These are phyloP conservation scores for Pyrenopolyporus hunteri DNA, from an alignment of 495 filamentous ascomycete species.

Conservation along the genomic window DNA sequence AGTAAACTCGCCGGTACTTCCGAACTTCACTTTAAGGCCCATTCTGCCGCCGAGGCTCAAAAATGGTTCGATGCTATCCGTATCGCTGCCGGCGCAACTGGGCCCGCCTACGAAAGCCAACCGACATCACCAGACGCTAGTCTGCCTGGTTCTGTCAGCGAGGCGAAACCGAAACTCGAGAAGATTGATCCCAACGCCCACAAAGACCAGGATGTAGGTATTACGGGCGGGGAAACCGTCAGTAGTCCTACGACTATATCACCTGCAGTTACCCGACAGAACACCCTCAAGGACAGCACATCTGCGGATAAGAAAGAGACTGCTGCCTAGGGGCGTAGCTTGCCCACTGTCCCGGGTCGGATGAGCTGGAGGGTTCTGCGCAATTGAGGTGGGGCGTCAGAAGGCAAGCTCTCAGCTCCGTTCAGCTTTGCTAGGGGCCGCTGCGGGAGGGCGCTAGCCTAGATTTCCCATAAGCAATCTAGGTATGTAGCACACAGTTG, in stretches of 20 bases:
- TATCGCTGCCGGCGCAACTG: slow-evolving; percentile 50
- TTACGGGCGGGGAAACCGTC: slow-evolving; percentile 45
- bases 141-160: slow-evolving; percentile 11
- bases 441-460: neutral
- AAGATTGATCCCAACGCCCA: slow-evolving; percentile 32
- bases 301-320: slow-evolving; percentile 37
- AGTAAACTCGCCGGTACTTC: slow-evolving; percentile 59
- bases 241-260: slow-evolving; percentile 45
- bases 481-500: neutral
- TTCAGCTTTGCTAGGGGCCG: neutral
- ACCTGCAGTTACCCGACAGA: slow-evolving; percentile 28
- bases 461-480: neutral
- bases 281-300: slow-evolving; percentile 19
- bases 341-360: neutral
- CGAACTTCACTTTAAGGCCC: slow-evolving; percentile 67
- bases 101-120: slow-evolving; percentile 39
- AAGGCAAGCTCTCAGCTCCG: neutral
- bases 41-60: slow-evolving; percentile 73
- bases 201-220: slow-evolving; percentile 47
- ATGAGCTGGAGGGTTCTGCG: slow-evolving; percentile 3
- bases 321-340: slow-evolving; percentile 25
- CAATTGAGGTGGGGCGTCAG: neutral
- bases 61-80: slow-evolving; percentile 81
- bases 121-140: slow-evolving; percentile 28
- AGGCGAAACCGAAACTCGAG: slow-evolving; percentile 17